Base-by-base conservation (phyloP, 2,329 filamentous ascomycete genomes). In the Pseudocercospora fijiensis region DNA sequence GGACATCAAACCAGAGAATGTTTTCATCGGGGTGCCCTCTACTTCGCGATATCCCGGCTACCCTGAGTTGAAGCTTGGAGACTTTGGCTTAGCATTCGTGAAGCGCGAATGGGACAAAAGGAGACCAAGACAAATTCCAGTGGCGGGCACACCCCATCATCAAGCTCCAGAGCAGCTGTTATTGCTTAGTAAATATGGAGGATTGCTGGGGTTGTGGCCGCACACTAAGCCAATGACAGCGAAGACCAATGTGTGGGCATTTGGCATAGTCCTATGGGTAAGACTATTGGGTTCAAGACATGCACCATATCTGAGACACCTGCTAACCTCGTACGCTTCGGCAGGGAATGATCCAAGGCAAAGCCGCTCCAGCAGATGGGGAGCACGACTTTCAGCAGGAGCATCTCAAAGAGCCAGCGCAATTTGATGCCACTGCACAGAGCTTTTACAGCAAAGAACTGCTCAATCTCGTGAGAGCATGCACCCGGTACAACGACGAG, bases 1-100 rank as follows among this genome's bases (percentile, higher is more conserved):
- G 65, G 93, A 97, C 77, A 96, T 96, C 85, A 97, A 97, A 81
- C 93, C 93, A 0, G 92, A 96, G 83, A 97, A 97, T 82, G 95
- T 96, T 77, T 96, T 97, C 77, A 84, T 97, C 11, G 62, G 49
- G 18, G 18, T 13, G 49, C 41, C 60, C 30, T 20, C 45, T 11
- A 27, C 41, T 6, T 27, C 13, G 7, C 20, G 27, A 7, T 58
- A 51, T 41, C 26, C 55, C n/a, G 26, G 18, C 13, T 61, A 61
- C 28, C 58, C 58, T 11, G 43, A 27, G 13, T 49, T 49, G 20
- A 61, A 61, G 30, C 16, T 61, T 26, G 58, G 47, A 33, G 58
- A 61, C 20, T 61, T 61, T 18, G 58, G 58, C 22, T 26, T 49
- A 18, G 45, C 45, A 6, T 49, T 49, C 22, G 22, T 26, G 20